Percentiles rank a stretch among this genome's conserved stretches.
Evolutionary conservation across 352 stramenopile genomes (phyloP).

Genomic region (Blastocystis sp.): DNA sequence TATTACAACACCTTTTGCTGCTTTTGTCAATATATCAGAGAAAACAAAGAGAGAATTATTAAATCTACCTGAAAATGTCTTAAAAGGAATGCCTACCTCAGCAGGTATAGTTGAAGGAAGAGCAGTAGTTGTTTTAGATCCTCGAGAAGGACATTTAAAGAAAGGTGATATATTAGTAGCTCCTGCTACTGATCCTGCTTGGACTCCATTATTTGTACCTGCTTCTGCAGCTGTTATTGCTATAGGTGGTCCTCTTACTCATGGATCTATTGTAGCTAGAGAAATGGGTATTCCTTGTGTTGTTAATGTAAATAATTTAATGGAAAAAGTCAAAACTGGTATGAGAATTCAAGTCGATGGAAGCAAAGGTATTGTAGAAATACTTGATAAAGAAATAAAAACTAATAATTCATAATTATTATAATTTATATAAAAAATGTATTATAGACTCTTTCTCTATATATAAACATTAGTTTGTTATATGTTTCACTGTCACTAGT

Average conservation of each 20-base stretch:
- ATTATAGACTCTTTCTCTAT: no score
- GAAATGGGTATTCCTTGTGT: conserved; percentile 42
- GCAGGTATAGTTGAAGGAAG: conserved; percentile 5
- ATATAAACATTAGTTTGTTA: no score
- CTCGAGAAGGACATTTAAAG: not conserved
- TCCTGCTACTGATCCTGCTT: conserved; percentile 36
- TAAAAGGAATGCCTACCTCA: conserved; percentile 6
- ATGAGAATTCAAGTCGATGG: conserved; percentile 39
- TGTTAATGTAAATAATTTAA: conserved; percentile 12
- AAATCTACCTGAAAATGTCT: not conserved
- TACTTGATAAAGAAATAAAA: conserved; percentile 17
- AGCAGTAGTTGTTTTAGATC: conserved; percentile 15
- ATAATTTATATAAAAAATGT: no score
- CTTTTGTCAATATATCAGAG: not conserved
- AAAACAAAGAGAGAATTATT: not conserved
- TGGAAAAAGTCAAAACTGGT: conserved; percentile 36
- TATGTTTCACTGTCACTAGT: no score
- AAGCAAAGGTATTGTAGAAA: conserved; percentile 33
- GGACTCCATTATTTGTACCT: conserved; percentile 39
- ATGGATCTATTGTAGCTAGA: conserved; percentile 40
- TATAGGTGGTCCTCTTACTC: conserved; percentile 39
- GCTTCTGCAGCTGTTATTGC: conserved; percentile 38
- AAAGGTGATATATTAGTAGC: conserved; percentile 39
- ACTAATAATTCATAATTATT: no score
- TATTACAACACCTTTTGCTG: conserved; percentile 5